Evolutionary conservation across 2,329 filamentous ascomycete species (phyloP).

Genomic region (Aspergillus vadensis): DNA sequence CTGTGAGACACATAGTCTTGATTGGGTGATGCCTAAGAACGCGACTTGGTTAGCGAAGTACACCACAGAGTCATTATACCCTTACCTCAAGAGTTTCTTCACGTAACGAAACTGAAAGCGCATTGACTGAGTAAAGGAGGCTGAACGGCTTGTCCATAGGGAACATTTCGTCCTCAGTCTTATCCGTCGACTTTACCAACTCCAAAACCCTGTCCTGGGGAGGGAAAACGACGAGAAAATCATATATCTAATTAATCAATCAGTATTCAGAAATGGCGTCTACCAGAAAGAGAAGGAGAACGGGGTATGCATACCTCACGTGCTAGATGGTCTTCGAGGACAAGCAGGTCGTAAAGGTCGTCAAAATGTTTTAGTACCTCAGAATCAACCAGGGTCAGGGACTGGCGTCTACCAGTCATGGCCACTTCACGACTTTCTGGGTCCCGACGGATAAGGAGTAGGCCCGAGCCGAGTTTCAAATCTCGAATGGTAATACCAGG

Average conservation of each 20-base stretch:
- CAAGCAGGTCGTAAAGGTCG: slow-evolving; percentile 78
- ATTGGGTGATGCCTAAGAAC: slow-evolving; percentile 33
- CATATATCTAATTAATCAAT: slow-evolving; percentile 57
- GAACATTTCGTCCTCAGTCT: slow-evolving; percentile 65
- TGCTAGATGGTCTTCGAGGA: slow-evolving; percentile 69
- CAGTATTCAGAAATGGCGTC: slow-evolving; percentile 6
- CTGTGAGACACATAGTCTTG: slow-evolving; percentile 45
- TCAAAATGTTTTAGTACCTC: slow-evolving; percentile 82
- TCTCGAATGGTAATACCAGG: slow-evolving; percentile 67
- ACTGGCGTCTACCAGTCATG: slow-evolving; percentile 44
- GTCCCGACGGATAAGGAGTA: slow-evolving; percentile 65
- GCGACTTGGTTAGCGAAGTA: slow-evolving; percentile 19
- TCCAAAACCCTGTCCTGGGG: slow-evolving; percentile 64
- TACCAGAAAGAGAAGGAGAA: neutral
- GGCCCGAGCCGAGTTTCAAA: slow-evolving; percentile 64
- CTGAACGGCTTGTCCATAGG: slow-evolving; percentile 70
- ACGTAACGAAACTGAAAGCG: slow-evolving; percentile 64
- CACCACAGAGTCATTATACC: neutral
- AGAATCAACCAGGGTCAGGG: slow-evolving; percentile 67
- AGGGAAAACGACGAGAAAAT: slow-evolving; percentile 70
- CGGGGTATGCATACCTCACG: slow-evolving; percentile 57
- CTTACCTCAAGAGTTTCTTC: slow-evolving; percentile 43
- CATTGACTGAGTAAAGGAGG: slow-evolving; percentile 70
- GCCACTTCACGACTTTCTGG: slow-evolving; percentile 50
- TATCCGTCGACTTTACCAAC: slow-evolving; percentile 57